Conservation (phyloP, 352 stramenopile genomes). For the Globisporangium middletonii region DNA sequence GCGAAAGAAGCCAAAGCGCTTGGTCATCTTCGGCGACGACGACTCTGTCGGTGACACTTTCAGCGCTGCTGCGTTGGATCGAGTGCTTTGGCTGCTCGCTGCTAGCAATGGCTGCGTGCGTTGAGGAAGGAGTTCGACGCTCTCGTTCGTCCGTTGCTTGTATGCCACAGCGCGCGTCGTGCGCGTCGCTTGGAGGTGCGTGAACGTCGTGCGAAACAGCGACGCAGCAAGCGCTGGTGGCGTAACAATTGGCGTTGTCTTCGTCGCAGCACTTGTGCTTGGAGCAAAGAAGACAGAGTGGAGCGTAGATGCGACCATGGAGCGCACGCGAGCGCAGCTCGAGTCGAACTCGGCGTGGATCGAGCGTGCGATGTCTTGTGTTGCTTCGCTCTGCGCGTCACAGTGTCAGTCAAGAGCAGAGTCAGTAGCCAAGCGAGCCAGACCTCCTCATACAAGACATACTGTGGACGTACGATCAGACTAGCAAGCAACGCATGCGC, state of each 20-base stretch:
- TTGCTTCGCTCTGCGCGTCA: slow-evolving; percentile 13
- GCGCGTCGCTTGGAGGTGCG: slow-evolving; percentile 4
- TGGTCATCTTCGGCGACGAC: slow-evolving; percentile 5
- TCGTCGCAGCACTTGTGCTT: not conserved
- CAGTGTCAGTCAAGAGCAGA: not conserved
- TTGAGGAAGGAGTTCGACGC: not conserved
- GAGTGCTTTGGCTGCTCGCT: not conserved
- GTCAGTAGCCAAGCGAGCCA: not conserved
- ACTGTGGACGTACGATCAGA: slow-evolving; percentile 13
- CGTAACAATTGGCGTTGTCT: not conserved
- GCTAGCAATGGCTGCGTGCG: not conserved
- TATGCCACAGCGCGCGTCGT: not conserved
- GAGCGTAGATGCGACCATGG: slow-evolving; percentile 10
- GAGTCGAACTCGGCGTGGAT: slow-evolving; percentile 32
- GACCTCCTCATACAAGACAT: not conserved
- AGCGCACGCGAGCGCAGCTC: slow-evolving; percentile 18
- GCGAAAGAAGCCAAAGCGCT: slow-evolving; percentile 20
- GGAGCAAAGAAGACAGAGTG: slow-evolving; percentile 18
- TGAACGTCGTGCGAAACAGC: slow-evolving; percentile 3
- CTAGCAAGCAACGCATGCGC: slow-evolving; percentile 12
- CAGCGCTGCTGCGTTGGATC: not conserved
- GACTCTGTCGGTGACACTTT: not conserved
- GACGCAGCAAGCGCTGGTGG: not conserved
- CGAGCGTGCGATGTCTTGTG: slow-evolving; percentile 24
- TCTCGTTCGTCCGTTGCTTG: not conserved